phyloP scores from a whole-genome alignment of 495 filamentous ascomycete genomes.

The Articulospora tetracladia region DNA sequence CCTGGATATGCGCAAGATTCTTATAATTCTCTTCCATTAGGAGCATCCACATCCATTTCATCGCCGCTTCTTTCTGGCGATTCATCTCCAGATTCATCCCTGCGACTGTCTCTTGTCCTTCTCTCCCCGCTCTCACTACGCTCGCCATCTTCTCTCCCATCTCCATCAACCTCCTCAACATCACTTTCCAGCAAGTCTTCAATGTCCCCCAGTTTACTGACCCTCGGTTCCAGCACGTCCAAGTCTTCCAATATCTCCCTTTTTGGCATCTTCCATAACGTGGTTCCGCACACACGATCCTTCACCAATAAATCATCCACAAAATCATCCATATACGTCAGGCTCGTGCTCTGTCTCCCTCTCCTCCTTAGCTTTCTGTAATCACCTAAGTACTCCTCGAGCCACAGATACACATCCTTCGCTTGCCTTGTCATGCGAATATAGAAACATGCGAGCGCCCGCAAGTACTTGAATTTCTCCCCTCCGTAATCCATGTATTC shows the following conservation, averaged over 20 bases:
- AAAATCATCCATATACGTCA: slow-evolving; percentile 90
- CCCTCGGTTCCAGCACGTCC: slow-evolving; percentile 78
- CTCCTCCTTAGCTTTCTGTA: slow-evolving; percentile 76
- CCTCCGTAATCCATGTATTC: slow-evolving; percentile 72
- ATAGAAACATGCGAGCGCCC: slow-evolving; percentile 87
- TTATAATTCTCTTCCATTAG: neutral
- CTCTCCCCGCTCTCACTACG: slow-evolving; percentile 19
- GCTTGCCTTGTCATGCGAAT: slow-evolving; percentile 83
- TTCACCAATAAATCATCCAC: slow-evolving; percentile 88
- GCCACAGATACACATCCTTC: slow-evolving; percentile 69
- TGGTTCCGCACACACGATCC: slow-evolving; percentile 87
- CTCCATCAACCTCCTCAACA: slow-evolving; percentile 27
- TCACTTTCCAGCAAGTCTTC: slow-evolving; percentile 69
- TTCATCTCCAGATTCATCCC: neutral
- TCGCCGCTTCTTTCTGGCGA: neutral
- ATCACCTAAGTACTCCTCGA: slow-evolving; percentile 85
- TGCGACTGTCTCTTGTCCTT: neutral
- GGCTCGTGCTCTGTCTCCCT: slow-evolving; percentile 61
- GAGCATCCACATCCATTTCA: neutral
- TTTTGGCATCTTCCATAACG: slow-evolving; percentile 84
- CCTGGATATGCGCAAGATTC: too few relatives aligned
- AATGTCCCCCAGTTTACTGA: slow-evolving; percentile 81
- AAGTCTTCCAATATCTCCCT: slow-evolving; percentile 84
- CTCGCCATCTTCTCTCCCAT: neutral
- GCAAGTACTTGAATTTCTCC: slow-evolving; percentile 84